Percentiles rank a stretch among this genome's conserved stretches.
Conservation (phyloP, 2,329 filamentous ascomycete genomes). For the Cercospora zeina region DNA sequence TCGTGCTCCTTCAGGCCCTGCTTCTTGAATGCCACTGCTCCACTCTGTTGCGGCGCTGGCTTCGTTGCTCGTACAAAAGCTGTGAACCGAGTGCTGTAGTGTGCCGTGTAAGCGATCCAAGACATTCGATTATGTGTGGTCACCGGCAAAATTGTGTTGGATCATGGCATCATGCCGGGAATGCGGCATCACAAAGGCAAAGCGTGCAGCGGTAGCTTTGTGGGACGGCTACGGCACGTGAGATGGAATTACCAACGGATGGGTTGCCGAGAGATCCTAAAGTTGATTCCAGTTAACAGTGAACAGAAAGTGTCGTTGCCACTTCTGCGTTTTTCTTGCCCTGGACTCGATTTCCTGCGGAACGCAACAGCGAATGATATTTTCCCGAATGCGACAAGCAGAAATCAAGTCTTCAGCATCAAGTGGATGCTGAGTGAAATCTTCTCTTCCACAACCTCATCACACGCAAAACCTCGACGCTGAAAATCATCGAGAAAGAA, state of each 20-base stretch:
- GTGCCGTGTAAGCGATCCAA: not conserved
- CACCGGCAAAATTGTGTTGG: not conserved
- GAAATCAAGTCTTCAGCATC: not conserved
- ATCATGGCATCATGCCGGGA: not conserved
- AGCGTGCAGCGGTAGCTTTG: not conserved
- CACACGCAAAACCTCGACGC: not conserved
- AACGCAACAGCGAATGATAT: not conserved
- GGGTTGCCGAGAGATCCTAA: conserved; percentile 1
- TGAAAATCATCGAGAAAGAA: conserved; percentile 15
- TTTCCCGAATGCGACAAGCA: not conserved
- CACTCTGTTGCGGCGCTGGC: not conserved
- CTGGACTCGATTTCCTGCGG: not conserved
- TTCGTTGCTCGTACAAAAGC: not conserved
- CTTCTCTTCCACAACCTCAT: not conserved
- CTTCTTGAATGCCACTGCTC: not conserved
- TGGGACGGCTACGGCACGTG: not conserved
- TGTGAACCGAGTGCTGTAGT: not conserved
- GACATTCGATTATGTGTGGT: not conserved
- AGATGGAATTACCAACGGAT: not conserved
- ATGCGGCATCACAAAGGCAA: not conserved
- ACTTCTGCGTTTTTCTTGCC: not conserved
- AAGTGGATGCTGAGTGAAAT: not conserved
- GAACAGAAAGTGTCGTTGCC: too few relatives aligned
- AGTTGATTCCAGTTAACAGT: not conserved
- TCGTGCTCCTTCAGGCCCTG: not conserved